A percentile compares a stretch with the other conserved stretches of the same genome.
These are phyloP conservation scores for Allantophomopsis lycopodina DNA, from an alignment of 2,329 filamentous ascomycete genomes.

Conservation along the genomic window DNA sequence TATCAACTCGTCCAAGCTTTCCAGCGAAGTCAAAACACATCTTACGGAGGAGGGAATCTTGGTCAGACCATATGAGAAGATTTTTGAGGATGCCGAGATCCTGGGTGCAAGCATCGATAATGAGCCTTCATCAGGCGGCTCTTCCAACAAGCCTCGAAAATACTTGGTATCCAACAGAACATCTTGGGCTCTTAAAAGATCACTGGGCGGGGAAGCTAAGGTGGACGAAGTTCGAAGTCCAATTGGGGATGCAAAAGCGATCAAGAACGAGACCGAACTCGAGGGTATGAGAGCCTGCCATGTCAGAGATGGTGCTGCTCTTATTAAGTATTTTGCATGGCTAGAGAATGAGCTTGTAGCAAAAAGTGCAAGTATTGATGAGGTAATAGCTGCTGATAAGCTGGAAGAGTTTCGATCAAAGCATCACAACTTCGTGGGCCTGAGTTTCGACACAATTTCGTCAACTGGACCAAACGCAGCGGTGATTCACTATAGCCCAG, in stretches of 20 bases:
- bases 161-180: conserved; percentile 79
- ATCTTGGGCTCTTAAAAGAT: conserved; percentile 84
- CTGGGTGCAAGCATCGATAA: conserved; percentile 34
- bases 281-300: conserved; percentile 92
- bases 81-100: conserved; percentile 64
- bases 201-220: conserved; percentile 70
- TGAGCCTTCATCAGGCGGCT: conserved; percentile 16
- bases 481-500: conserved; percentile 90
- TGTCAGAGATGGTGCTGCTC: conserved; percentile 79
- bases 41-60: conserved; percentile 55
- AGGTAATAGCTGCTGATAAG: conserved; percentile 86
- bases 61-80: conserved; percentile 68
- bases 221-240: conserved; percentile 83
- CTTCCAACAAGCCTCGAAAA: conserved; percentile 34
- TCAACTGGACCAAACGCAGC: conserved; percentile 77
- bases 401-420: conserved; percentile 61
- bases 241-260: conserved; percentile 78
- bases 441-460: conserved; percentile 93
- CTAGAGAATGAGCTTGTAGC: conserved; percentile 74
- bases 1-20: conserved; percentile 68
- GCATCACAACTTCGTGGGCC: conserved; percentile 65
- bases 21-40: conserved; percentile 51
- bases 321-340: conserved; percentile 94
- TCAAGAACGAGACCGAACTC: conserved; percentile 85
- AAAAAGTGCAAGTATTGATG: conserved; percentile 64